Evolutionary conservation across 1,284 basidiomycete species (phyloP).

Genomic region (Apiotrichum gracile): DNA sequence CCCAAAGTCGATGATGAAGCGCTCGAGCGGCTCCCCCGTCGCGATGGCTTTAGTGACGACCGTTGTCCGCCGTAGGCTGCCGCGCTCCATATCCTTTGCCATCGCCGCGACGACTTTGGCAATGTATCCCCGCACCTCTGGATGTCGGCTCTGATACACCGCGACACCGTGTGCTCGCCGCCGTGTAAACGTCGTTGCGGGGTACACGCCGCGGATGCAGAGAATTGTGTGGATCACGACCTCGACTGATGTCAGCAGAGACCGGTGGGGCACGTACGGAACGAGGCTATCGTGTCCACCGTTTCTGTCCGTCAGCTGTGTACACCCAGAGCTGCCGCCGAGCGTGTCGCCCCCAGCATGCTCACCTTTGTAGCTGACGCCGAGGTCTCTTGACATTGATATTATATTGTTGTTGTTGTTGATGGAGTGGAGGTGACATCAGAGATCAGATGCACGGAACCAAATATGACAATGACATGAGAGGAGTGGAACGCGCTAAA

Average conservation of each 20-base stretch:
- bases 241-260: constrained; percentile 60
- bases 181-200: constrained; percentile 75
- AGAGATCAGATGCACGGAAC: not conserved
- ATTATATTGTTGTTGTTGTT: not conserved
- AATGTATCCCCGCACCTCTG: constrained; percentile 79
- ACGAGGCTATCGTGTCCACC: constrained; percentile 35
- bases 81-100: constrained; percentile 59
- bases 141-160: constrained; percentile 86
- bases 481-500: no score
- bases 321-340: not conserved
- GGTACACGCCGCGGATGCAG: constrained; percentile 83
- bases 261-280: constrained; percentile 23
- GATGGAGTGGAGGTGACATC: not conserved
- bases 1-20: constrained; percentile 58
- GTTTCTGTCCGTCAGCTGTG: constrained; percentile 27
- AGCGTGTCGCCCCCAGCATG: no score
- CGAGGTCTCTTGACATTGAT: constrained; percentile 1
- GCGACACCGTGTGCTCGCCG: constrained; percentile 82
- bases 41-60: constrained; percentile 68
- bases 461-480: not conserved
- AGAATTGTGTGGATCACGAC: constrained; percentile 87
- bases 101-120: constrained; percentile 70
- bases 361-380: constrained; percentile 11
- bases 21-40: constrained; percentile 53
- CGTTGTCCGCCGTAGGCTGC: constrained; percentile 41